phyloP scores from a whole-genome alignment of 306 rosid species.

The Vigna reflexopilosa region DNA sequence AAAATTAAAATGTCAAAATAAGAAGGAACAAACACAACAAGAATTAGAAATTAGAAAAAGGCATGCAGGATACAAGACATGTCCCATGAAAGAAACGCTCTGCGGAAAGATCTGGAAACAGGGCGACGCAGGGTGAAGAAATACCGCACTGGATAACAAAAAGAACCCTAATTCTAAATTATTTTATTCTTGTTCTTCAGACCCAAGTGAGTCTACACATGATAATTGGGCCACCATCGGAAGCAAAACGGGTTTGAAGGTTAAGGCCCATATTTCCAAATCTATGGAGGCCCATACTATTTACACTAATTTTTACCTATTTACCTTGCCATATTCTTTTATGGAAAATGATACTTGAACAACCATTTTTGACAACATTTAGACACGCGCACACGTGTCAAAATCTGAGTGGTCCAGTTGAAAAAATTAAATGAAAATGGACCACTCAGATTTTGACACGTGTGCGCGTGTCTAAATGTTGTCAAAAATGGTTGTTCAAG shows the following conservation, averaged over 20 bases:
- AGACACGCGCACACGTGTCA: too few species aligned
- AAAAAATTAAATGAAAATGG: too few species aligned
- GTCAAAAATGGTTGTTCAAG: too few species aligned
- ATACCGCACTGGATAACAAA: too few species aligned
- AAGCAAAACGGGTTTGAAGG: too few species aligned
- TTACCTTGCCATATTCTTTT: too few species aligned
- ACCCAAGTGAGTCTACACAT: background rate
- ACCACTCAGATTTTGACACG: too few species aligned
- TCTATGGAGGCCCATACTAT: too few species aligned
- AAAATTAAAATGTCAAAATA: background rate
- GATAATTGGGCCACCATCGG: background rate
- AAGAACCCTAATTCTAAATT: conserved; percentile 35
- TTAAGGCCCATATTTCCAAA: background rate
- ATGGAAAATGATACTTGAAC: too few species aligned
- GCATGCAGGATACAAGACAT: background rate
- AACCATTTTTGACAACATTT: too few species aligned
- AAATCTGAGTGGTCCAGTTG: too few species aligned
- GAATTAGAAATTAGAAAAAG: background rate
- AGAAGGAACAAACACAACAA: background rate
- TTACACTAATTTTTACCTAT: background rate
- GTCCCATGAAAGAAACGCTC: background rate
- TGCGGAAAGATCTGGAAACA: background rate
- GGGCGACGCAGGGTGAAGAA: background rate
- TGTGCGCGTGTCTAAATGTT: too few species aligned
- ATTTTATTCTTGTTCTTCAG: background rate